Evolutionary conservation across 495 filamentous ascomycete species (phyloP).

Genomic region (Mytilinidion resinicola): DNA sequence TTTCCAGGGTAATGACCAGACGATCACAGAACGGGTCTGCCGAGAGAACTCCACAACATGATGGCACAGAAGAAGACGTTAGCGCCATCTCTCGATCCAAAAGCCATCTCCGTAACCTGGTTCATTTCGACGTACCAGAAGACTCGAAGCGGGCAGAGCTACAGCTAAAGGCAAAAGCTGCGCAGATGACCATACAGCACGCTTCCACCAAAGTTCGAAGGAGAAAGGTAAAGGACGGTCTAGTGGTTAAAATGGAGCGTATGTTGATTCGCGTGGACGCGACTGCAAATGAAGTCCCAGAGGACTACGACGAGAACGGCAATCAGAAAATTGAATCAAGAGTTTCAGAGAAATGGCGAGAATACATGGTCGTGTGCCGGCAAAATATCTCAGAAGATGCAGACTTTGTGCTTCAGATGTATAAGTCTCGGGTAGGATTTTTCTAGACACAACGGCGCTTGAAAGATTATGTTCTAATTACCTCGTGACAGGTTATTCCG

Average conservation of each 20-base stretch:
- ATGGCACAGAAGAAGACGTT: neutral
- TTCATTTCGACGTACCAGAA: slow-evolving; percentile 29
- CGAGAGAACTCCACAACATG: neutral
- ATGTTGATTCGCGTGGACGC: slow-evolving; percentile 67
- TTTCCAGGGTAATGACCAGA: slow-evolving; percentile 14
- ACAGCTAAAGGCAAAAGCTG: slow-evolving; percentile 28
- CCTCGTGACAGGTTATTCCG: slow-evolving; percentile 46
- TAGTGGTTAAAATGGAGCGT: slow-evolving; percentile 66
- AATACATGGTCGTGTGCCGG: slow-evolving; percentile 65
- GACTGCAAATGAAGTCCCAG: slow-evolving; percentile 48
- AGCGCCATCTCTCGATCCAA: slow-evolving; percentile 11
- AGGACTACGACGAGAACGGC: slow-evolving; percentile 62
- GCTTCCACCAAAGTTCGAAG: slow-evolving; percentile 25
- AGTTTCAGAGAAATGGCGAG: slow-evolving; percentile 61
- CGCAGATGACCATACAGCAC: slow-evolving; percentile 27
- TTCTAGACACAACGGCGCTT: neutral
- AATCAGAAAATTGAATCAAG: slow-evolving; percentile 56
- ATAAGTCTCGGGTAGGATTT: slow-evolving; percentile 52
- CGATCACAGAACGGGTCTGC: slow-evolving; percentile 8
- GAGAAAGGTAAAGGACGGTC: slow-evolving; percentile 46
- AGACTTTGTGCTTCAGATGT: slow-evolving; percentile 58
- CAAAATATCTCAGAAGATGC: slow-evolving; percentile 48
- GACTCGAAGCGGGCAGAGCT: slow-evolving; percentile 27
- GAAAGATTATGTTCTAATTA: neutral
- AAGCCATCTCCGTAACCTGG: slow-evolving; percentile 19